Conservation (phyloP, 257 asterid genomes). For the Osmanthus fragrans region DNA sequence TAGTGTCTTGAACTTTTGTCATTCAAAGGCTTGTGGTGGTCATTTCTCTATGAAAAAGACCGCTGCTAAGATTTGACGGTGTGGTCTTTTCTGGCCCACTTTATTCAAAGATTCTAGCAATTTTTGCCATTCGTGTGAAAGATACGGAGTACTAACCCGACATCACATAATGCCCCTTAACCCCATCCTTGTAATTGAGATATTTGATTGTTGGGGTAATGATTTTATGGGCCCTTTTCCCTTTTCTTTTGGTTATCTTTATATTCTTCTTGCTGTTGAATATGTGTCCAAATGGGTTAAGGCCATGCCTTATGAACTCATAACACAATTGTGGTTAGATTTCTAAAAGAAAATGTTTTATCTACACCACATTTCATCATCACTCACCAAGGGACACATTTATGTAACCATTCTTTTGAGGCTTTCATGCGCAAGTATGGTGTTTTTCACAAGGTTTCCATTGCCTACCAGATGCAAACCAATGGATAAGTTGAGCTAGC, state of each 20-base stretch:
- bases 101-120: background rate
- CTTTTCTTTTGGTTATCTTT: conserved; percentile 1
- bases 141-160: background rate
- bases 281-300: background rate
- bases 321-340: background rate
- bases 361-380: background rate
- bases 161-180: background rate
- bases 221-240: conserved; percentile 5
- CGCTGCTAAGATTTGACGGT: background rate
- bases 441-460: background rate
- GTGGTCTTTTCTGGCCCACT: background rate
- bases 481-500: conserved; percentile 5
- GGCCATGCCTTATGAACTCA: background rate
- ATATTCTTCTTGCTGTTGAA: background rate
- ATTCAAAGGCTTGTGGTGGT: background rate
- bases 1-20: conserved; percentile 6
- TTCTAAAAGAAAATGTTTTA: background rate
- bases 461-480: no score
- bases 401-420: background rate
- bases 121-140: background rate
- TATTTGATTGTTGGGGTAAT: background rate
- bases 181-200: background rate
- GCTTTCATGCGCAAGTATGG: background rate
- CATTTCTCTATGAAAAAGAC: background rate
- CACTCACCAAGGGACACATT: background rate